These are phyloP conservation scores for Pleurotus cornucopiae DNA, from an alignment of 768 basidiomycete genomes.

Conservation along the genomic window DNA sequence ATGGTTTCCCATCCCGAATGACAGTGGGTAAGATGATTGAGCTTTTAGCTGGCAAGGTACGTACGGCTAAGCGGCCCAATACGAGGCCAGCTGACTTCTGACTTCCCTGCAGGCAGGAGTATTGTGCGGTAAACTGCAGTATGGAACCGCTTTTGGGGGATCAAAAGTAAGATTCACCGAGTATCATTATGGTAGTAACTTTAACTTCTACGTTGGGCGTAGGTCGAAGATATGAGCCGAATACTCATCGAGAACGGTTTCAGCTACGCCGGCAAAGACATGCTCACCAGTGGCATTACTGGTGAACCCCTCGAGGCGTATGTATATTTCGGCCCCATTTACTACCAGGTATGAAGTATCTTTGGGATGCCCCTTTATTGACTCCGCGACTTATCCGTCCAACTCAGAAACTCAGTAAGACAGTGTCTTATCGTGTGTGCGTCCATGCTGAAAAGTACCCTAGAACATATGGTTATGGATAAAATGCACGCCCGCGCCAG, in stretches of 20 bases:
- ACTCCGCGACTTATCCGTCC: constrained; percentile 11
- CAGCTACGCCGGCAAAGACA: constrained; percentile 98
- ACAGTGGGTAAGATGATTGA: constrained; percentile 99
- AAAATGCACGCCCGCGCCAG: constrained; percentile 99
- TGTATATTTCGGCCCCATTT: constrained; percentile 98
- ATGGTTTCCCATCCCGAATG: constrained; percentile 99
- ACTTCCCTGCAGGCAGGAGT: constrained; percentile 71
- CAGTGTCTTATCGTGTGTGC: not conserved
- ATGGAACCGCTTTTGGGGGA: constrained; percentile 96
- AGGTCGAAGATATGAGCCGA: constrained; percentile 98
- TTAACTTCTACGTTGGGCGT: constrained; percentile 1
- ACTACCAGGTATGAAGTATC: constrained; percentile 72
- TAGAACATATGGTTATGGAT: constrained; percentile 99
- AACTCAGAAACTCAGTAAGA: constrained; percentile 86
- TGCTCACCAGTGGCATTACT: constrained; percentile 97
- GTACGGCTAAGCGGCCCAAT: constrained; percentile 1
- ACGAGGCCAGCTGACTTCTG: not conserved
- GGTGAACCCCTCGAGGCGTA: constrained; percentile 96
- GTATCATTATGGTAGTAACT: not conserved
- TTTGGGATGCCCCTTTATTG: not conserved
- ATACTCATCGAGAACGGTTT: constrained; percentile 94
- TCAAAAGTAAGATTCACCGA: constrained; percentile 63
- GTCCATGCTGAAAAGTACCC: constrained; percentile 7
- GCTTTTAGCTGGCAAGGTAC: constrained; percentile 88
- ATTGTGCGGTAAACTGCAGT: constrained; percentile 81